These are phyloP conservation scores for Fraxinus quadrangulata DNA, from an alignment of 257 asterid genomes.

Conservation along the genomic window DNA sequence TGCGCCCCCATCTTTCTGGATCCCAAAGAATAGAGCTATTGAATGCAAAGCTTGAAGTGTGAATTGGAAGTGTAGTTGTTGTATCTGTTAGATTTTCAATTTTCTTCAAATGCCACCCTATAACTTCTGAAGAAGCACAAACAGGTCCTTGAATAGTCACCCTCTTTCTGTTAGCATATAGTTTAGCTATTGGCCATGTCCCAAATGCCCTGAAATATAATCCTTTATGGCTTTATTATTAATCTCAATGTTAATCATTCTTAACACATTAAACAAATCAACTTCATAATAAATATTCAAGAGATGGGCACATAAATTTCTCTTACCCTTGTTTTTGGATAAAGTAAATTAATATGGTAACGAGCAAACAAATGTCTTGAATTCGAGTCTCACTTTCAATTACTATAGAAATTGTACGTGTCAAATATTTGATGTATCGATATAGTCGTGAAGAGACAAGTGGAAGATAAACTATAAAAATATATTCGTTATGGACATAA, in stretches of 20 bases:
- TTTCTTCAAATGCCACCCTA: constrained; percentile 90
- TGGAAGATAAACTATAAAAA: too few relatives aligned
- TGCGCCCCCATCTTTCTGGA: constrained; percentile 96
- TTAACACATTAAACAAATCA: not conserved
- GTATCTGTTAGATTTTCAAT: constrained; percentile 46
- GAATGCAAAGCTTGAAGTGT: constrained; percentile 81
- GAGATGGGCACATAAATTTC: not conserved
- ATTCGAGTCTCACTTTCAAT: too few relatives aligned
- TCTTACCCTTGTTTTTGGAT: not conserved
- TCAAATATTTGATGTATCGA: not conserved
- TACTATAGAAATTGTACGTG: not conserved
- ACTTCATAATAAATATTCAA: not conserved
- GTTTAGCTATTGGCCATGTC: constrained; percentile 78
- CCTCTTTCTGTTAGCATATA: constrained; percentile 58
- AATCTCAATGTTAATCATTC: not conserved
- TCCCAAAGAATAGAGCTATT: constrained; percentile 95
- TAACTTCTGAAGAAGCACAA: constrained; percentile 68
- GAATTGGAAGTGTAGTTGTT: constrained; percentile 48
- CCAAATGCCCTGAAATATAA: constrained; percentile 70
- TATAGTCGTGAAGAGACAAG: not conserved
- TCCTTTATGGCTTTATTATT: not conserved
- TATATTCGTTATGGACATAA: not conserved
- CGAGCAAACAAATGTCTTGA: not conserved
- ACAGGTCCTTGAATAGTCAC: constrained; percentile 74
- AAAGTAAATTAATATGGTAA: too few relatives aligned